Evolutionary conservation across 2,329 filamentous ascomycete species (phyloP), one percentile per base, ranked within the genome.

Genomic region (Fusarium sp.): DNA sequence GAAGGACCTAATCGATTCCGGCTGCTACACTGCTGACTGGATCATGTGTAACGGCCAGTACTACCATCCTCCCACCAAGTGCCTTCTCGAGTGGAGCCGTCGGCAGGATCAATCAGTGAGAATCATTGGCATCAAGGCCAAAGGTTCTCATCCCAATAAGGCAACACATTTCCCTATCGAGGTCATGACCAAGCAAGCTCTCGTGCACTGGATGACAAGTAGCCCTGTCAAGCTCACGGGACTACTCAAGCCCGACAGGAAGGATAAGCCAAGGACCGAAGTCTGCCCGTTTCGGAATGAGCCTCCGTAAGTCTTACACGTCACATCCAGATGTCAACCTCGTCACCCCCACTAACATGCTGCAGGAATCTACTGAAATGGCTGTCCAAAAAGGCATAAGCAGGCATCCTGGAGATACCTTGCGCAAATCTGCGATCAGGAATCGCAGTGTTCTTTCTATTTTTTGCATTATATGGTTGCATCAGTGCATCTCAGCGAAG

Each of bases 21-120:
- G 91, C 18, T 95, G 90, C 85, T 95, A 96, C 71, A 82, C 80
- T n/a, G 79, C 81, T 8, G 78, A 80, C 43, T 80, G 78, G 76
- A 78, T 82, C 42, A 68, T 78, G 27, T 81, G 78, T 61, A 74
- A 74, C 45, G 75, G 74, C 10, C 60, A 71, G 16, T 80, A 77
- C 60, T 82, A 81, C 58, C 73, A 75, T 24, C 77, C 80, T 16
- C 80, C 80, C 15, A 81, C 80, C 10, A 75, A 77, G 16, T 82
- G 80, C 52, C 55, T 77, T 16, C 75, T 81, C 11, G 79, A 81
- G 63, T 78, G 74, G 74, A 60, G 68, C 49, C 43, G 64, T 56
- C 55, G 59, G 54, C 40, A 51, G 68, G 30, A 69, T 70, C 45
- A 68, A 75, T 49, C 55, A 18, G 45, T 73, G 43, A 66, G 64